Conservation (phyloP, 2,329 filamentous ascomycete genomes). For the Paecilomyces sp. region DNA sequence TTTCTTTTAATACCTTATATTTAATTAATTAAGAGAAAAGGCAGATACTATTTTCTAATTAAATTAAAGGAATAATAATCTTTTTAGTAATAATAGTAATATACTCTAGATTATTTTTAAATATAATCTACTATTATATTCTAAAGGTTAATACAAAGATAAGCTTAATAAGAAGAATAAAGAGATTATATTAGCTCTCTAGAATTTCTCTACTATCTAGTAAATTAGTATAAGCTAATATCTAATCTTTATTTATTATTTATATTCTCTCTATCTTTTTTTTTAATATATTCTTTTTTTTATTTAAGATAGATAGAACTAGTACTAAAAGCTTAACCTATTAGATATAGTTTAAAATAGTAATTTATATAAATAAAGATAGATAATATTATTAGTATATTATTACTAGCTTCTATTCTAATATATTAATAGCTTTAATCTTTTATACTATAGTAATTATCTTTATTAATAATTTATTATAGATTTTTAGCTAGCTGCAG, state of each 20-base stretch:
- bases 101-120: not conserved
- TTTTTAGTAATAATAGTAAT: not conserved
- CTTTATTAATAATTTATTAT: too few species aligned
- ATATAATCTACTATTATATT: not conserved
- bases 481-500: too few species aligned
- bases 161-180: not conserved
- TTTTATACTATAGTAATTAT: not conserved
- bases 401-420: not conserved
- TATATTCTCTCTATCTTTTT: not conserved
- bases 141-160: not conserved
- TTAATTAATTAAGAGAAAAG: not conserved
- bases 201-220: not conserved
- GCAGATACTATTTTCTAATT: not conserved
- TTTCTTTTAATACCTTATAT: not conserved
- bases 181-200: not conserved
- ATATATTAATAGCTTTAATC: not conserved
- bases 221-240: not conserved
- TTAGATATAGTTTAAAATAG: too few species aligned
- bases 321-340: not conserved
- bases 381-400: too few species aligned
- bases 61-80: not conserved
- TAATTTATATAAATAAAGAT: not conserved
- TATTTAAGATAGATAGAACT: not conserved
- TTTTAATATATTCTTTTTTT: not conserved
- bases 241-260: not conserved